These are phyloP conservation scores for Colletotrichum sp. DNA, from an alignment of 2,329 filamentous ascomycete genomes.

Conservation along the genomic window DNA sequence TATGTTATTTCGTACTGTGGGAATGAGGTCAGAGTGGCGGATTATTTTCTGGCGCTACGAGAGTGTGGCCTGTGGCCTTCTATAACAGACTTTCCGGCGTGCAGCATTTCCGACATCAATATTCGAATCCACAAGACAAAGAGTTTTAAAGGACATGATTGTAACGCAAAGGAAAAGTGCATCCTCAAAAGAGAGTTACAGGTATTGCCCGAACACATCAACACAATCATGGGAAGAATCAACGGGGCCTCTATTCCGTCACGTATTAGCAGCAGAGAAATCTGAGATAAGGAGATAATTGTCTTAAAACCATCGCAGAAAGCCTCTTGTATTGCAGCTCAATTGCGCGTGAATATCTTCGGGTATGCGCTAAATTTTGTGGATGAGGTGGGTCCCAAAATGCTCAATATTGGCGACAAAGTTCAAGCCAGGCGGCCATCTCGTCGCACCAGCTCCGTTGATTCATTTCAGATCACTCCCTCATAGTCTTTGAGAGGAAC, in stretches of 20 bases:
- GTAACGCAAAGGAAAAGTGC: fast-evolving
- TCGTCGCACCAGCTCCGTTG: too few relatives aligned
- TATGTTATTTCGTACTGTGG: too few relatives aligned
- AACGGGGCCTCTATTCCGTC: not conserved
- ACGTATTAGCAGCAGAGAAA: not conserved
- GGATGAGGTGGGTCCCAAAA: too few relatives aligned
- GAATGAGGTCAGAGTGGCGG: not conserved
- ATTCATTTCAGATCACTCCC: too few relatives aligned
- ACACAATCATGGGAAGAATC: not conserved
- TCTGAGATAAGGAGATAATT: too few relatives aligned
- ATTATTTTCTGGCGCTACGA: not conserved
- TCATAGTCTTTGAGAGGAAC: too few relatives aligned
- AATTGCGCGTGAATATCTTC: too few relatives aligned
- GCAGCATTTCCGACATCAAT: not conserved
- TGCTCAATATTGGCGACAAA: too few relatives aligned
- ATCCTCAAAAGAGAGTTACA: not conserved
- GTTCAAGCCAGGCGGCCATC: too few relatives aligned
- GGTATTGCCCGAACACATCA: not conserved
- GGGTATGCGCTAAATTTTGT: too few relatives aligned
- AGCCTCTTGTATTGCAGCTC: too few relatives aligned
- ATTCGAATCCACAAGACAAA: not conserved
- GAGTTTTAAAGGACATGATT: not conserved
- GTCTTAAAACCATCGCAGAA: too few relatives aligned
- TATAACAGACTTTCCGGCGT: not conserved
- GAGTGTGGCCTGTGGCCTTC: not conserved